phyloP scores from a whole-genome alignment of 139 green algal species.

The Closterium sp. region DNA sequence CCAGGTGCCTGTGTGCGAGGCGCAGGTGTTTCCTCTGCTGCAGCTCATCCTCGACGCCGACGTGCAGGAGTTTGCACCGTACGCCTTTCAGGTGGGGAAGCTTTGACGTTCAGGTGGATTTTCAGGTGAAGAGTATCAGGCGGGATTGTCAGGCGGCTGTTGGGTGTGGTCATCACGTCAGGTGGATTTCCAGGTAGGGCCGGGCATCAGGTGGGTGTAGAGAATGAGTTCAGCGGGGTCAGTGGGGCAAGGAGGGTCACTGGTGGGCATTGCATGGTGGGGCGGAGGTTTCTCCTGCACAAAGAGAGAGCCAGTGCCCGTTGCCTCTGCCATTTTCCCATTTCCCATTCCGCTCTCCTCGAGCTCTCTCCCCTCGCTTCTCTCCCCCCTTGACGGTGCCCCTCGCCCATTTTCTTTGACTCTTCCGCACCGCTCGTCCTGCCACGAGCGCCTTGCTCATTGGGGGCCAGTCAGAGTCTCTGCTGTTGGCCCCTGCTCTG shows the following conservation, averaged over 20 bases:
- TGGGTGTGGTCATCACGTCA: no score
- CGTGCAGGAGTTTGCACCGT: slow-evolving; percentile 71
- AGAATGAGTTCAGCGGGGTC: no score
- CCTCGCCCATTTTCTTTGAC: no score
- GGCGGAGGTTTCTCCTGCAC: no score
- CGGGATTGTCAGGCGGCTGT: neutral
- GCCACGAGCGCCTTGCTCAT: slow-evolving; percentile 72
- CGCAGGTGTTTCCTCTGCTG: slow-evolving; percentile 90
- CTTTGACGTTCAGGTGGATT: neutral
- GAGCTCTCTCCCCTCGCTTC: neutral
- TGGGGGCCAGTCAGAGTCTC: slow-evolving; percentile 72
- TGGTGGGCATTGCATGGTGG: no score
- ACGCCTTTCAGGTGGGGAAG: slow-evolving; percentile 53
- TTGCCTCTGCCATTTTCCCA: no score
- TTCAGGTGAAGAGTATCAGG: neutral
- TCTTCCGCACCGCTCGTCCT: slow-evolving; percentile 54
- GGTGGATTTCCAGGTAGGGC: no score
- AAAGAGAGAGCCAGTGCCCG: no score
- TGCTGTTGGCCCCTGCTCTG: slow-evolving; percentile 1
- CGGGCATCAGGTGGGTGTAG: no score
- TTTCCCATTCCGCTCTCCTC: no score
- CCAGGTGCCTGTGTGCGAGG: slow-evolving; percentile 71
- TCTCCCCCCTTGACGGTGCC: slow-evolving; percentile 7
- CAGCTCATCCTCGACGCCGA: slow-evolving; percentile 75
- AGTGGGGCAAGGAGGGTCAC: no score